Evolutionary conservation across 345 rosid genomes (phyloP), one percentile per base, ranked within the genome.

Genomic region (Dimocarpus longan): DNA sequence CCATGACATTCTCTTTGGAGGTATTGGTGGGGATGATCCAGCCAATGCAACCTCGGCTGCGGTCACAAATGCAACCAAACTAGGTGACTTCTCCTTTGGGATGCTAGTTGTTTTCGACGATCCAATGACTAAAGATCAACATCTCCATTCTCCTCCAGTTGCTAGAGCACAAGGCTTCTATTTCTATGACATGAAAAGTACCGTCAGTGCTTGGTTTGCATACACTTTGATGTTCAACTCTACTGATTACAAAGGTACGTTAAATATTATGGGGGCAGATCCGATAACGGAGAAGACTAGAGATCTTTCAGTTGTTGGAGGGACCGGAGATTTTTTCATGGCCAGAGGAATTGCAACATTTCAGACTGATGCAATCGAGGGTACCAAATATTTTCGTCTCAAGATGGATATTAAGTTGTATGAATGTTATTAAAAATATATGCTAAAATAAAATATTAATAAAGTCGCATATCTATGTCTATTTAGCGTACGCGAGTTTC

Each of bases 321-420:
- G 96, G 18, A 93, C 97, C 0, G 95, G 95, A n/a, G 93, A 95
- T 46, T 93, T 95, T 80, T 89, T 93, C 90, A 95, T 93, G 97
- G 82, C 91, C 6, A 80, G 93, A 79, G 96, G 98, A 42, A 76
- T 91, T 16, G 95, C 91, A 8, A 90, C 93, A 0, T 81, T 92
- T 63, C 84, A 73, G 76, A 89, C 93, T 4, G 93, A 60, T 60
- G 3, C 65, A 9, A 70, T 85, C n/a, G 88, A 93, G 79, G 92
- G 96, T 18, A 84, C 78, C 6, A 87, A 87, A 46, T 94, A 94
- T 79, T 93, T 93, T 75, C 82, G 95, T 46, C 89, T 91, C 16
- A 86, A 86, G 15, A 81, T 84, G 78, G 87, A 91, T 75, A 82
- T 87, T 56, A 86, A 86, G 70, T 60, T 89, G 76, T 89, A 86